A percentile compares a stretch with the other conserved stretches of the same genome.
Conservation (phyloP, 768 basidiomycete species). For the Termitomyces sp. region DNA sequence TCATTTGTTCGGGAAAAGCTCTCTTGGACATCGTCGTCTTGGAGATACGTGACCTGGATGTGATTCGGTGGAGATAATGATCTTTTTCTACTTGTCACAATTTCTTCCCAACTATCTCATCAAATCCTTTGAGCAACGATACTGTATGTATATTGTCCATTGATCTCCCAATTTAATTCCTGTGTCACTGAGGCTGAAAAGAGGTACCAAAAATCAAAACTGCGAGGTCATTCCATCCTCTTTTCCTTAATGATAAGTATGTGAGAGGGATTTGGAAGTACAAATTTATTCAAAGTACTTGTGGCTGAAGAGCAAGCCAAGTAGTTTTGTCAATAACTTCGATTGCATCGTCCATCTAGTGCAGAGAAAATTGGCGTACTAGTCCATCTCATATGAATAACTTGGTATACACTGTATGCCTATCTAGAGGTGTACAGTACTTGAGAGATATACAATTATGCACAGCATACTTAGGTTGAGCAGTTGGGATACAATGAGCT, state of each 20-base stretch:
- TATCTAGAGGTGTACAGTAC: not conserved
- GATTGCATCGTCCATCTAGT: not conserved
- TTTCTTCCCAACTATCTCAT: too few species aligned
- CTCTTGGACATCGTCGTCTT: slow-evolving; percentile 33
- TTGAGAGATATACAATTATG: slow-evolving; percentile 1
- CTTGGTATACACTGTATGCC: not conserved
- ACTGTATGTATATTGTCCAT: too few species aligned
- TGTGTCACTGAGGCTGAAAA: too few species aligned
- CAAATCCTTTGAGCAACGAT: too few species aligned
- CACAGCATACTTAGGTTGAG: not conserved
- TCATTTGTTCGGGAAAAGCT: slow-evolving; percentile 25
- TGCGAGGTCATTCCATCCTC: too few species aligned
- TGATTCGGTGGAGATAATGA: too few species aligned
- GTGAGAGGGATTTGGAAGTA: too few species aligned
- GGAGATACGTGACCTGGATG: too few species aligned
- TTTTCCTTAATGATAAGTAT: too few species aligned
- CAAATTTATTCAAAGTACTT: slow-evolving; percentile 43
- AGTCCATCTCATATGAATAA: not conserved
- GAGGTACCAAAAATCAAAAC: too few species aligned
- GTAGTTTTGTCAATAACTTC: slow-evolving; percentile 21
- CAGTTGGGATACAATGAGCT: not conserved
- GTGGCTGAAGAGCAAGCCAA: slow-evolving; percentile 40
- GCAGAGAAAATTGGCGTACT: not conserved
- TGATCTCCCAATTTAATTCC: too few species aligned
- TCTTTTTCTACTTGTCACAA: too few species aligned